phyloP scores from a whole-genome alignment of 2,329 filamentous ascomycete species.

The Monosporascus cannonballus region DNA sequence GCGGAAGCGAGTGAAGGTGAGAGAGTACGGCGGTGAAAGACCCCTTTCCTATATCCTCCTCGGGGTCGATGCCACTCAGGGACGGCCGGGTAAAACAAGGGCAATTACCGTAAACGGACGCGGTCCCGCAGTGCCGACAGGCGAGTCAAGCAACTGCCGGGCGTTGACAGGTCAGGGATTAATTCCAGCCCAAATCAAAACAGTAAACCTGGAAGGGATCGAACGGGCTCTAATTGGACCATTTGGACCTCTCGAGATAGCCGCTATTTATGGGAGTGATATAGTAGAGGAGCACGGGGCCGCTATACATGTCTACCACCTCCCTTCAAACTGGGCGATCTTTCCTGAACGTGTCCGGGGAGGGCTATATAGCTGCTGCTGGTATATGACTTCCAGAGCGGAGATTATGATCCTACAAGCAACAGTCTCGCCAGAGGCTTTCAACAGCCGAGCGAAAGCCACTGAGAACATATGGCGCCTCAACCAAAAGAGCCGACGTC shows the following conservation, averaged over 20 bases:
- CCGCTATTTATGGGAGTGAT: too few species aligned
- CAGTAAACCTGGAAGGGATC: not conserved
- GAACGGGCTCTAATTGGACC: not conserved
- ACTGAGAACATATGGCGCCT: too few species aligned
- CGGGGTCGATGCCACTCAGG: not conserved
- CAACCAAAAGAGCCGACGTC: too few species aligned
- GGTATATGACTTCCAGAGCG: too few species aligned
- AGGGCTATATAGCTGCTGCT: too few species aligned
- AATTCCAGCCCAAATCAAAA: not conserved
- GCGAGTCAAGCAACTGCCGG: not conserved
- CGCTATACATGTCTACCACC: not conserved
- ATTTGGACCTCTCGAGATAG: not conserved
- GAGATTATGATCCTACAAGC: too few species aligned
- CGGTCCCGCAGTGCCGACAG: not conserved
- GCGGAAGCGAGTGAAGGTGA: not conserved
- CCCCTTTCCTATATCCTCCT: not conserved
- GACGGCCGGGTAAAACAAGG: not conserved
- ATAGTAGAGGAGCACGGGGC: not conserved
- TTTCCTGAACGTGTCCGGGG: too few species aligned
- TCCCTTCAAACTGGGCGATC: too few species aligned
- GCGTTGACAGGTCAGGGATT: not conserved
- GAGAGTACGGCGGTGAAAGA: not conserved
- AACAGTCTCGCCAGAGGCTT: too few species aligned
- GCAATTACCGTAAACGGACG: not conserved
- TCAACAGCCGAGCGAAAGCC: too few species aligned